These are phyloP conservation scores for Camellia japonica DNA, from an alignment of 148 eudicot species.

Conservation along the genomic window DNA sequence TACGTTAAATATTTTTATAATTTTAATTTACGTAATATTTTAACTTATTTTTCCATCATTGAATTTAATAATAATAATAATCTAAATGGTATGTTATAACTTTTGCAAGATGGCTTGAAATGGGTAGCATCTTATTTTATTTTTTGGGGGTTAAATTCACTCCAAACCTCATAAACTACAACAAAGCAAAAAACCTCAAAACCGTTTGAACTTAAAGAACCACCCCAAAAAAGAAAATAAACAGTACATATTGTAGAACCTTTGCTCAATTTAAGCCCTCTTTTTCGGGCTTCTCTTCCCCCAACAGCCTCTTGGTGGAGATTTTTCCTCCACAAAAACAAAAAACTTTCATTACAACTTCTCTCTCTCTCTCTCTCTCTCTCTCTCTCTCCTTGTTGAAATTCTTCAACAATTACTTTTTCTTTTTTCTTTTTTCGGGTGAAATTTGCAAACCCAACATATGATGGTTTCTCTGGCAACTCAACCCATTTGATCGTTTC, in stretches of 20 bases:
- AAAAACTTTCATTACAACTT: not conserved
- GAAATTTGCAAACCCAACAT: not conserved
- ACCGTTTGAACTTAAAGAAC: not conserved
- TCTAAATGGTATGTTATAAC: no score
- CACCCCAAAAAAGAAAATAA: not conserved
- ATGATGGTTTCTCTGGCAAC: not conserved
- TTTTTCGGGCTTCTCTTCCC: not conserved
- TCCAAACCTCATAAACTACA: no score
- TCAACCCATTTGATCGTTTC: not conserved
- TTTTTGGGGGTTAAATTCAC: no score
- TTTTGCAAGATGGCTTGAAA: no score
- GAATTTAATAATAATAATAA: no score
- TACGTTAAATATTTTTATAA: no score
- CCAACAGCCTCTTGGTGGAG: conserved; percentile 17
- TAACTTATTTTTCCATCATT: no score
- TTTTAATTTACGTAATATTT: no score
- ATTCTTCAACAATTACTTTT: not conserved
- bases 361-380: no score
- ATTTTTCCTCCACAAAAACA: conserved; percentile 15
- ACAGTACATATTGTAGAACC: not conserved
- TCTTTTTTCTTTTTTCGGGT: not conserved
- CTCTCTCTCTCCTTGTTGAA: not conserved
- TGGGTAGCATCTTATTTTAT: no score
- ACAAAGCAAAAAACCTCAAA: no score
- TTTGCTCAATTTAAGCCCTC: conserved; percentile 16